Evolutionary conservation across 441 rosid genomes (phyloP).

Genomic region (Gossypium armourianum): DNA sequence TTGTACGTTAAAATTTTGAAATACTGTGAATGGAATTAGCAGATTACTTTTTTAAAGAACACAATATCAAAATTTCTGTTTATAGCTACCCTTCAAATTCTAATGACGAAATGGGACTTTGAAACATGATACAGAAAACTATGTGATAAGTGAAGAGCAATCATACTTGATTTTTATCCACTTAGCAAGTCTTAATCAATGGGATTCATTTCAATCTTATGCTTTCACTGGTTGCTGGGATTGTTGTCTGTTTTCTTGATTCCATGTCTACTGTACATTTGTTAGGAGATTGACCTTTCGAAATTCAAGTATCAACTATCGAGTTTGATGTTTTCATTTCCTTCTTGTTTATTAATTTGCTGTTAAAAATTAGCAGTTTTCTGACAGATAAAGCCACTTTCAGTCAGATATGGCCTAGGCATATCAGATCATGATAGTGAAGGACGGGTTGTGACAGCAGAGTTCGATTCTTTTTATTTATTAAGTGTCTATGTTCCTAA

Average conservation of each 20-base stretch:
- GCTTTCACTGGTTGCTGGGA: not conserved
- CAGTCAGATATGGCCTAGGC: slow-evolving; percentile 69
- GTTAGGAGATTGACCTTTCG: not conserved
- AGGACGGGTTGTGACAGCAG: slow-evolving; percentile 77
- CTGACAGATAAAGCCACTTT: slow-evolving; percentile 73
- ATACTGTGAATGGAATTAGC: not conserved
- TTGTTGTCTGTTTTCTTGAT: not conserved
- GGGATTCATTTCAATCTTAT: not conserved
- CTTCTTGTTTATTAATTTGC: not conserved
- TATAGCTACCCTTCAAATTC: not conserved
- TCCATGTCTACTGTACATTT: not conserved
- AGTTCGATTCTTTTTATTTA: slow-evolving; percentile 72
- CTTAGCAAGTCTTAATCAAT: not conserved
- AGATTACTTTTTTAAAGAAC: slow-evolving; percentile 4
- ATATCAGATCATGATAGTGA: slow-evolving; percentile 67
- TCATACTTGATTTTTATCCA: not conserved
- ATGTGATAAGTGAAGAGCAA: not conserved
- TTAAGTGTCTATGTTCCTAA: slow-evolving; percentile 69
- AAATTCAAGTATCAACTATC: slow-evolving; percentile 9
- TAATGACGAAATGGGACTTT: slow-evolving; percentile 3
- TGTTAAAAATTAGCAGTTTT: slow-evolving; percentile 16
- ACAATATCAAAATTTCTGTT: not conserved
- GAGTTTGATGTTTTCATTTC: not conserved
- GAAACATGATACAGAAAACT: not conserved
- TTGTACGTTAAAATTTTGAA: not conserved